Evolutionary conservation across 192 early-diverging fungal genomes (phyloP).

Genomic region (Anaeromyces robustus): DNA sequence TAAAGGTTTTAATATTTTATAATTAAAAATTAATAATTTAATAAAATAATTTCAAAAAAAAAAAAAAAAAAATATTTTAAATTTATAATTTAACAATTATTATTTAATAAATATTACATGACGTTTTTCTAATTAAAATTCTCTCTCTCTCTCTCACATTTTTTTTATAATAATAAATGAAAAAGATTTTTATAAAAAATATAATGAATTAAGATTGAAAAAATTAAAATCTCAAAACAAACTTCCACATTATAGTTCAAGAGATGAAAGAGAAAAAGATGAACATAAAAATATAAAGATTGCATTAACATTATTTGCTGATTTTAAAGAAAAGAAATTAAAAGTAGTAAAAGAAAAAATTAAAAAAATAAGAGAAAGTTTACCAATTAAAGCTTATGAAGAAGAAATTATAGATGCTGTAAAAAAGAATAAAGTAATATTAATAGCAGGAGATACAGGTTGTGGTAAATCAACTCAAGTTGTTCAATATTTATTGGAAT

Average conservation of each 20-base stretch:
- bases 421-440: conserved; percentile 30
- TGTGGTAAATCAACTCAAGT: conserved; percentile 64
- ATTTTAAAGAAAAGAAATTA: background rate
- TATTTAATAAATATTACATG: too few relatives aligned
- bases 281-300: background rate
- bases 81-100: too few relatives aligned
- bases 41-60: too few relatives aligned
- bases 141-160: too few relatives aligned
- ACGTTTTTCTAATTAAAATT: too few relatives aligned
- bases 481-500: conserved; percentile 72
- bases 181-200: background rate
- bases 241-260: background rate
- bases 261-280: background rate
- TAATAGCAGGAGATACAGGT: conserved; percentile 60
- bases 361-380: background rate
- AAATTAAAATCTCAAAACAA: background rate
- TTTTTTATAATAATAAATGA: background rate
- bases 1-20: background rate
- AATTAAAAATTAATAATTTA: too few relatives aligned
- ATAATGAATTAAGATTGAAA: background rate
- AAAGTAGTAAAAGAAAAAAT: background rate
- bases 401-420: conserved; percentile 40
- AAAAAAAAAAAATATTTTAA: too few relatives aligned
- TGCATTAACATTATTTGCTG: background rate
- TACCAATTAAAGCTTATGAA: conserved; percentile 48